phyloP scores from a whole-genome alignment of 2,329 filamentous ascomycete species.

The Phaeosphaeriaceae sp. region DNA sequence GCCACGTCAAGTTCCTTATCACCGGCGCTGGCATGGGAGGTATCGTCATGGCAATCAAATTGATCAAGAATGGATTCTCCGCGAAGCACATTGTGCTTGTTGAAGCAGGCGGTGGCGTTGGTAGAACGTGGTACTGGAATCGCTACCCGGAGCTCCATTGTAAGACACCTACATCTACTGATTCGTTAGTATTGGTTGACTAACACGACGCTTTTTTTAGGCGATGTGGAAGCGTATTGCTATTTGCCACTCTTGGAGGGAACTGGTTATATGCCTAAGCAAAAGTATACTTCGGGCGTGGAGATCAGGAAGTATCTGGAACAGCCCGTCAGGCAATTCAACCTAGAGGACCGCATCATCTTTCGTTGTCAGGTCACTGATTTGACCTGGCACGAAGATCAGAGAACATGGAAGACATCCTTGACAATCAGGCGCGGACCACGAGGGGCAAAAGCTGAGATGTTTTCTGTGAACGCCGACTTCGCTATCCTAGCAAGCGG shows the following conservation, averaged over 20 bases:
- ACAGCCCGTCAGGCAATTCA: conserved; percentile 30
- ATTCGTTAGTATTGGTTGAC: neutral
- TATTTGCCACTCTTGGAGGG: conserved; percentile 69
- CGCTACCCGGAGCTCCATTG: conserved; percentile 59
- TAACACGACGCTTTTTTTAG: neutral
- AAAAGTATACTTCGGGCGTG: conserved; percentile 52
- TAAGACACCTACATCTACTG: neutral
- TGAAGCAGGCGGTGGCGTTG: conserved; percentile 55
- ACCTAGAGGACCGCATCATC: conserved; percentile 49
- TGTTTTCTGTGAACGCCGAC: conserved; percentile 33
- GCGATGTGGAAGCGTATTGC: conserved; percentile 64
- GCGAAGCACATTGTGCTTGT: conserved; percentile 48
- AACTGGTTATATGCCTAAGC: conserved; percentile 63
- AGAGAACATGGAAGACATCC: conserved; percentile 41
- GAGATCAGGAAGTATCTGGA: conserved; percentile 56
- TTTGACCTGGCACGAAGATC: conserved; percentile 57
- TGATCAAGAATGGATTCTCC: conserved; percentile 46
- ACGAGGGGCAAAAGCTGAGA: conserved; percentile 18
- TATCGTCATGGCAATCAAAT: conserved; percentile 48
- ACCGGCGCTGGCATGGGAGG: conserved; percentile 53
- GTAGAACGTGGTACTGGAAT: conserved; percentile 59
- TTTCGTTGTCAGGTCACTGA: conserved; percentile 50
- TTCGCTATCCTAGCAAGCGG: conserved; percentile 51
- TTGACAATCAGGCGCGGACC: conserved; percentile 23
- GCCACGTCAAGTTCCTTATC: conserved; percentile 38